Conservation (phyloP, 192 early-diverging fungal species). For the Coemansia sp. region DNA sequence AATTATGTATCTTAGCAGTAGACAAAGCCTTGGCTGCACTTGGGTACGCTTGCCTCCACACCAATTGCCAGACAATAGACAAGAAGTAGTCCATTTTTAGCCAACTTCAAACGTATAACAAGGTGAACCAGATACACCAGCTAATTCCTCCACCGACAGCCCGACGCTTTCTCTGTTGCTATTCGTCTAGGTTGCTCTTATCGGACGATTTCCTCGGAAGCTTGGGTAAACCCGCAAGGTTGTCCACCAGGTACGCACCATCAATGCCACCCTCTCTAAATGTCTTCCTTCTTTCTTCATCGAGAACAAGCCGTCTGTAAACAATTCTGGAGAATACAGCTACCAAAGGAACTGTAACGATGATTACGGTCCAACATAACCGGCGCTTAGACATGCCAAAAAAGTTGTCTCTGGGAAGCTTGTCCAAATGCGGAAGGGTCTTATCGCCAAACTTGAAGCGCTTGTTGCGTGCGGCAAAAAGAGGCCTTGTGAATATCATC, state of each 20-base stretch:
- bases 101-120: no score
- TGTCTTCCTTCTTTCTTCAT: constrained; percentile 37
- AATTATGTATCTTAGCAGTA: background rate
- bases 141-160: no score
- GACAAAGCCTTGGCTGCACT: background rate
- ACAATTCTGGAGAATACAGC: constrained; percentile 40
- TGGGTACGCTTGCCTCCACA: background rate
- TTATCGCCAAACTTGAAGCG: constrained; percentile 35
- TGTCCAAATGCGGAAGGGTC: constrained; percentile 35
- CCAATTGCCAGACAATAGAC: background rate
- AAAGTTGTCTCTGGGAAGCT: constrained; percentile 35
- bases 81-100: background rate
- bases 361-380: constrained; percentile 52
- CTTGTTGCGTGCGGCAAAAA: constrained; percentile 19
- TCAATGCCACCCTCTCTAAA: constrained; percentile 44
- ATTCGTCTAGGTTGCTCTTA: background rate
- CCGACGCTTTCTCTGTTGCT: background rate
- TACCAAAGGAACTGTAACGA: constrained; percentile 47
- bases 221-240: constrained; percentile 29
- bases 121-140: no score
- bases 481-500: constrained; percentile 33
- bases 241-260: constrained; percentile 34
- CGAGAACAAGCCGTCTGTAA: constrained; percentile 50
- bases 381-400: constrained; percentile 43
- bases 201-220: background rate